phyloP scores from a whole-genome alignment of 1,139 yeast genomes.

The Kazachstania sp. region DNA sequence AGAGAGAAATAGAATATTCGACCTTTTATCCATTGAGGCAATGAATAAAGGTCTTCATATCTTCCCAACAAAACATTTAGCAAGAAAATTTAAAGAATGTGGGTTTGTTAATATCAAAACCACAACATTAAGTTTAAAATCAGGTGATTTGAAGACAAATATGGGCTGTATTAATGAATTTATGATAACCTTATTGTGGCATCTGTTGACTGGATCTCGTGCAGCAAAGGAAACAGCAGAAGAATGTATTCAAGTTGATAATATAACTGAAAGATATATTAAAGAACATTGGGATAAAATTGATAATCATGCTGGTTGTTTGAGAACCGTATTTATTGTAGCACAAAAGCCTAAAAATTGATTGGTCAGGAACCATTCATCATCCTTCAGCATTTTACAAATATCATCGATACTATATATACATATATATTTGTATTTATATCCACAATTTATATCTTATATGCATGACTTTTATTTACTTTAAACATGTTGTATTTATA shows the following conservation, averaged over 20 bases:
- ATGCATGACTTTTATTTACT: neutral
- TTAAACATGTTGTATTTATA: neutral
- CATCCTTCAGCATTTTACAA: neutral
- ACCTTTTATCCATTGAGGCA: slow-evolving; percentile 22
- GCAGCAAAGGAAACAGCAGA: slow-evolving; percentile 15
- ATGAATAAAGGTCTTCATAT: slow-evolving; percentile 24
- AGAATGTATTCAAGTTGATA: slow-evolving; percentile 15
- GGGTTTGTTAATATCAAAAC: slow-evolving; percentile 27
- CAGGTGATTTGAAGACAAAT: slow-evolving; percentile 24
- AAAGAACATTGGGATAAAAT: slow-evolving; percentile 25
- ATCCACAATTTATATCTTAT: neutral
- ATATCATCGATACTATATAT: neutral
- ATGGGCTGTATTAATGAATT: slow-evolving; percentile 29
- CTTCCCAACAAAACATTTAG: slow-evolving; percentile 24
- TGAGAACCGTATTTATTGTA: slow-evolving; percentile 19
- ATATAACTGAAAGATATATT: slow-evolving; percentile 19
- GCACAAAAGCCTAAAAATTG: slow-evolving; percentile 24
- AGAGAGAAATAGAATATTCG: slow-evolving; percentile 21
- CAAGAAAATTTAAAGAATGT: slow-evolving; percentile 20
- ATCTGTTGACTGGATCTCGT: slow-evolving; percentile 14
- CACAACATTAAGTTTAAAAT: slow-evolving; percentile 21
- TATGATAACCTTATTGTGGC: slow-evolving; percentile 18
- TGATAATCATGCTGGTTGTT: slow-evolving; percentile 25
- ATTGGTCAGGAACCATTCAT: neutral
- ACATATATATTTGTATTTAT: no score